Evolutionary conservation across 2,329 filamentous ascomycete species (phyloP), one percentile per base, ranked within the genome.

Genomic region (Botrytis deweyae): DNA sequence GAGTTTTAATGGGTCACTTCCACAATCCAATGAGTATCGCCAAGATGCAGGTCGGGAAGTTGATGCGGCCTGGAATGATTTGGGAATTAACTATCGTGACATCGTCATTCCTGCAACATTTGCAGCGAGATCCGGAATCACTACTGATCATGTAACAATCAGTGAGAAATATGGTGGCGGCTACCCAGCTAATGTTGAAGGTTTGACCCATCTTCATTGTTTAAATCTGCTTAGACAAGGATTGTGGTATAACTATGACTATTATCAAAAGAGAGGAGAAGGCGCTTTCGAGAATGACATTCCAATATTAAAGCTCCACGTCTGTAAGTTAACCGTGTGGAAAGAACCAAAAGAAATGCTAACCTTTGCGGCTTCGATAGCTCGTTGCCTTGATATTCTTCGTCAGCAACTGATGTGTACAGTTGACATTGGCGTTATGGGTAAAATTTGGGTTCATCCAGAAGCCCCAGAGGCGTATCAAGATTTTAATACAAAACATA

Each of bases 381-480:
- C 86, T 3, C 87, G 88, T 75, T 89, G 87, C 74, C 79, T 88
- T 14, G 87, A 89, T 74, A 86, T 87, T 36, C 72, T 88, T 65
- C 83, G 86, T 22, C 86, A 88, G 77, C 84, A 88, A 70, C 80
- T 89, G 33, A 88, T 88, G 86, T 89, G 87, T 76, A 85, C 82
- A 3, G 81, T 85, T 1, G 86, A 88, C 73, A 82, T 85, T 20
- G 87, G 86, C 1, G 82, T 89, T 1, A 80, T 88, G 1, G 86
- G 86, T 3, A 86, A 88, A 74, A 80, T 88, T 12, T 89, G 87
- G 87, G 84, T 84, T 76, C 82, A 87, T 55, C 77, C 77, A 18
- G 75, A 80, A 14, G 79, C 80, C 14, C 82, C 83, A 1, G 78
- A 78, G 66, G 76, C 78, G 4, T 88, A 85, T 76, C 84, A 87